Evolutionary conservation across 164 flowering plant species (phyloP).

Genomic region (Berberis thunbergii): DNA sequence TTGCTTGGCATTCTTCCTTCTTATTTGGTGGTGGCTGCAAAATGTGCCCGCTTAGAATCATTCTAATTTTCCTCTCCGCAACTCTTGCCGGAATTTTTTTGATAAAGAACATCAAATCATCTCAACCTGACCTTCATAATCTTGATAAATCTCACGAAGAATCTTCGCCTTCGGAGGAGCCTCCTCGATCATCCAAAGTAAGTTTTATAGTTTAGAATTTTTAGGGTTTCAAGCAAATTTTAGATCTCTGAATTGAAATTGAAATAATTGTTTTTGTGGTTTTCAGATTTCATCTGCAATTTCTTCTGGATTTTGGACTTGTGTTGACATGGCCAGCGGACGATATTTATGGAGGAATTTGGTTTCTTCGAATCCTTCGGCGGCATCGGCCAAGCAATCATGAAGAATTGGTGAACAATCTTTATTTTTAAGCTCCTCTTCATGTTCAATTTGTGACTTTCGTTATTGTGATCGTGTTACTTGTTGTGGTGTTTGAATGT

Average conservation of each 20-base stretch:
- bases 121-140: constrained; percentile 15
- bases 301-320: constrained; percentile 48
- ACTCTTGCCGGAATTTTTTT: constrained; percentile 76
- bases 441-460: too few relatives aligned
- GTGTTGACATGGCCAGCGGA: constrained; percentile 85
- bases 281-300: constrained; percentile 36
- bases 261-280: not conserved
- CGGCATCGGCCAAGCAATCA: not conserved
- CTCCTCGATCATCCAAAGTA: constrained; percentile 27
- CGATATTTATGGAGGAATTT: constrained; percentile 70
- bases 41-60: constrained; percentile 77
- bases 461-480: too few relatives aligned
- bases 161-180: not conserved
- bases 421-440: too few relatives aligned
- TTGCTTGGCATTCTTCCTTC: not conserved
- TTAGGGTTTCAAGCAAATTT: not conserved
- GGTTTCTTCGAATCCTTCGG: not conserved
- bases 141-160: constrained; percentile 2
- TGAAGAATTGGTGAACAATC: not conserved
- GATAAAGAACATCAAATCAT: constrained; percentile 49
- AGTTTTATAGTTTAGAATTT: not conserved
- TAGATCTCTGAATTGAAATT: not conserved
- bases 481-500: too few relatives aligned
- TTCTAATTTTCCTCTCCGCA: constrained; percentile 71
- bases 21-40: not conserved